Evolutionary conservation across 345 rosid species (phyloP).

Genomic region (Trapa incisa): DNA sequence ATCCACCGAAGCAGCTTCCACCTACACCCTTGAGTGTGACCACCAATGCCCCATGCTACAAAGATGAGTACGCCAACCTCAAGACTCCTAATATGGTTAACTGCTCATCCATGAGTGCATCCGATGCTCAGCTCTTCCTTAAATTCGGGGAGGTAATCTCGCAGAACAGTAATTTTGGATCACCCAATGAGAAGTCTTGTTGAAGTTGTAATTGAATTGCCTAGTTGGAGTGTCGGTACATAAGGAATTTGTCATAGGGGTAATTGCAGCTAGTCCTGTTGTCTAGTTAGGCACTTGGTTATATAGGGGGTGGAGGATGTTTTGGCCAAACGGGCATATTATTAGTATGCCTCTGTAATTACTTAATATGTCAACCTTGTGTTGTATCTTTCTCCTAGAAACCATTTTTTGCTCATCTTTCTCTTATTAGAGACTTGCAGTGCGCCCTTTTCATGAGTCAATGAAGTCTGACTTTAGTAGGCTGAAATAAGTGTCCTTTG

Average conservation of each 20-base stretch:
- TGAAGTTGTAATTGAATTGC: neutral
- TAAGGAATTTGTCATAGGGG: too few relatives aligned
- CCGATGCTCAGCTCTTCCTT: conserved; percentile 84
- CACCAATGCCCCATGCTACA: conserved; percentile 40
- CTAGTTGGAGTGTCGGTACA: neutral
- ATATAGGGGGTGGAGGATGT: neutral
- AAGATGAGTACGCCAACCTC: conserved; percentile 78
- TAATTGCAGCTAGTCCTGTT: neutral
- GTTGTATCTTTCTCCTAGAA: too few relatives aligned
- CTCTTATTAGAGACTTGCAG: too few relatives aligned
- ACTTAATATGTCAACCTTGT: too few relatives aligned
- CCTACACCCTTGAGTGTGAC: conserved; percentile 18
- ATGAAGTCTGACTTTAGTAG: too few relatives aligned
- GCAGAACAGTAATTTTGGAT: conserved; percentile 38
- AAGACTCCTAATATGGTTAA: conserved; percentile 69
- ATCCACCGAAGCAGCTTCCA: conserved; percentile 34
- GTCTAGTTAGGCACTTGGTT: conserved; percentile 1
- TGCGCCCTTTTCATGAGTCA: too few relatives aligned
- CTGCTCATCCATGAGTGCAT: conserved; percentile 87
- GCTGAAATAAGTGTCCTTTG: too few relatives aligned
- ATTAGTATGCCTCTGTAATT: too few relatives aligned
- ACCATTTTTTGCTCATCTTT: too few relatives aligned
- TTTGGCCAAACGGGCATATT: too few relatives aligned
- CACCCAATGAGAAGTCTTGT: neutral
- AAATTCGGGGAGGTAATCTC: conserved; percentile 93